Evolutionary conservation across 2,329 filamentous ascomycete genomes (phyloP), one percentile per base, ranked within the genome.

Genomic region (Penicillium vulpinum): DNA sequence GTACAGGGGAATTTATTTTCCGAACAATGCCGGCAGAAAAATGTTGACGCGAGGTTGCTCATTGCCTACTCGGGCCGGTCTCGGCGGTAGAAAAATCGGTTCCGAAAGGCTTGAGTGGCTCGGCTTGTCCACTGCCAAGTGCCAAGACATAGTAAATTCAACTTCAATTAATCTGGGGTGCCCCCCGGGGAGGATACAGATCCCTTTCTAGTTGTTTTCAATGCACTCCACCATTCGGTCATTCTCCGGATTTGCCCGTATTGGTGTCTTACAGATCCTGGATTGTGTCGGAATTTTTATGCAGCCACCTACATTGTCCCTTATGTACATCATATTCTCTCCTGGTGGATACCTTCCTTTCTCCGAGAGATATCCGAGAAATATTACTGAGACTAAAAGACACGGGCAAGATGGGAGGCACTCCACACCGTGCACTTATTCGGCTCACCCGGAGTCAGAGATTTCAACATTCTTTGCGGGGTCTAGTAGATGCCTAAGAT

Each of bases 71-170:
- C 49, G 49, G 49, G 8, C 39, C 29, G 49, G 28, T 5, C 29
- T 46, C 44, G 44, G 33, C 41, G 26, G 45, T 35, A 2, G 1
- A 16, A 16, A 31, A 16, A 1, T 35, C 31, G 31, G 31, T 5
- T 5, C 7, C 8, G 10, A 29, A 43, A 51, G 29, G 49, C 49
- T 51, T 46, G 44, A 16, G 18, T 28, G 15, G 15, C 31, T 35
- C 16, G 39, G 29, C 49, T 45, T 51, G 28, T 36, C 39, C 28
- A 44, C 39, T 10, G 39, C 49, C 49, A 51, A 51, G 49, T 28
- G 49, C 49, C 39, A 45, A 52, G 49, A 31, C 6, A 35, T 45
- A 46, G 13, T 35, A 35, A 35, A 16, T 16, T 24, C 11, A 15
- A 40, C 21, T 16, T 40, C 15, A 9, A 33, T 15, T 24, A 16